Percentiles rank a stretch among this genome's conserved stretches.
These are phyloP conservation scores for Debaryomyces maramus DNA, from an alignment of 805 yeast genomes.

Conservation along the genomic window DNA sequence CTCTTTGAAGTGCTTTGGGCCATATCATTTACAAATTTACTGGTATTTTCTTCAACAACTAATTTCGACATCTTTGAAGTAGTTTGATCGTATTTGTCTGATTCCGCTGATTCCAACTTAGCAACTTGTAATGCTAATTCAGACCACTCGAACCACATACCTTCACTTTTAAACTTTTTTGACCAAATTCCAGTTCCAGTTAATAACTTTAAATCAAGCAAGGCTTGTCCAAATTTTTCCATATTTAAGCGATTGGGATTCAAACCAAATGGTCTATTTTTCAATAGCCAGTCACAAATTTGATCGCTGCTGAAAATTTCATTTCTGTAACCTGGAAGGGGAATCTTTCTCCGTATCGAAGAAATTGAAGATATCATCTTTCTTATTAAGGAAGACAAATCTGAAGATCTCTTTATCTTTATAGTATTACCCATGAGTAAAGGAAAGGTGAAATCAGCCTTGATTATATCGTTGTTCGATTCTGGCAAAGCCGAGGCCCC, in stretches of 20 bases:
- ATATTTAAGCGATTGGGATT: constrained; percentile 36
- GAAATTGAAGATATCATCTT: constrained; percentile 24
- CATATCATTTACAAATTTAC: constrained; percentile 19
- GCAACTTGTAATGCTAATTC: constrained; percentile 27
- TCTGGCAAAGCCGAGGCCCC: constrained; percentile 3
- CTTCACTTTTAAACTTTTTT: constrained; percentile 40
- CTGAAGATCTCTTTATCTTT: constrained; percentile 14
- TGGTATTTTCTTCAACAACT: constrained; percentile 6
- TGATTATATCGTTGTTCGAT: too few species aligned
- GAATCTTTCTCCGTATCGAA: constrained; percentile 31
- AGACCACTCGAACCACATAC: constrained; percentile 48
- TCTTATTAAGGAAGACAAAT: constrained; percentile 23
- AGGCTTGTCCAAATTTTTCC: constrained; percentile 42
- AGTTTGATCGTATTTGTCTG: not conserved
- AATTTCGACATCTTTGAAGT: constrained; percentile 1
- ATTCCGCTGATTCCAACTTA: constrained; percentile 10
- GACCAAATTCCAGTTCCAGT: constrained; percentile 31
- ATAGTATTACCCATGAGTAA: constrained; percentile 27
- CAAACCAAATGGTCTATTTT: constrained; percentile 29
- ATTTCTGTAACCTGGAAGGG: constrained; percentile 40
- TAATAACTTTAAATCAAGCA: constrained; percentile 34
- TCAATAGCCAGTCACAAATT: constrained; percentile 27
- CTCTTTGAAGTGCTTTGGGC: constrained; percentile 27
- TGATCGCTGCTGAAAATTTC: constrained; percentile 42
- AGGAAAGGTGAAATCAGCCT: constrained; percentile 34